These are phyloP conservation scores for Ensete ventricosum DNA, from an alignment of 176 grass and related monocot genomes.

Conservation along the genomic window DNA sequence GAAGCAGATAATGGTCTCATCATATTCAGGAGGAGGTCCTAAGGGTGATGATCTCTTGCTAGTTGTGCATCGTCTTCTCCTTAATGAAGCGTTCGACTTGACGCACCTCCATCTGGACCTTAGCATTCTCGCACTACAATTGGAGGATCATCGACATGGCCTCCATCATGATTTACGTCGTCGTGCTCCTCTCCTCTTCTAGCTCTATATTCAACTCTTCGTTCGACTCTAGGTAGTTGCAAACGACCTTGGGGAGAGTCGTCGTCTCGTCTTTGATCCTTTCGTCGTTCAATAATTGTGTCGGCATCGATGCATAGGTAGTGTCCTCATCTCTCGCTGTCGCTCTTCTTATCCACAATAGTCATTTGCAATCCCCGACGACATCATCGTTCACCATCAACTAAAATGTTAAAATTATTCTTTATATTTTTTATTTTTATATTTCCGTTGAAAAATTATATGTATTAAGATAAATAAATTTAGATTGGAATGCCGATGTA, in stretches of 20 bases:
- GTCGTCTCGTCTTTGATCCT: slow-evolving; percentile 22
- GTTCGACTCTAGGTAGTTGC: slow-evolving; percentile 15
- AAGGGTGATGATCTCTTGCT: slow-evolving; percentile 26
- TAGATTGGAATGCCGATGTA: too few species aligned
- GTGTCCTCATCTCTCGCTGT: too few species aligned
- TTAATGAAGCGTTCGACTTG: slow-evolving; percentile 54
- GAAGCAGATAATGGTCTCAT: slow-evolving; percentile 26
- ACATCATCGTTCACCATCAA: too few species aligned
- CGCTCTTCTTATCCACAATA: too few species aligned
- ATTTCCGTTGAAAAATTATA: too few species aligned
- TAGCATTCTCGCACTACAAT: slow-evolving; percentile 60
- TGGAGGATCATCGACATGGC: slow-evolving; percentile 85
- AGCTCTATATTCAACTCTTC: slow-evolving; percentile 42
- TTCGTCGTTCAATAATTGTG: too few species aligned
- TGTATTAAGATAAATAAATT: too few species aligned
- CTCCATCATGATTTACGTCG: slow-evolving; percentile 39
- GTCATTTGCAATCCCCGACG: rapidly evolving
- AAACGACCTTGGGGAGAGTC: slow-evolving; percentile 22
- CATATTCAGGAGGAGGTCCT: slow-evolving; percentile 30
- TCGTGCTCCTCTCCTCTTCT: slow-evolving; percentile 50
- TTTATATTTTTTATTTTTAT: too few species aligned
- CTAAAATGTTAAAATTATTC: too few species aligned
- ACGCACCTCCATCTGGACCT: slow-evolving; percentile 56
- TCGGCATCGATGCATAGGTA: rapidly evolving
- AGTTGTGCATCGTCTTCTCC: slow-evolving; percentile 50